These are phyloP conservation scores for Orbilia quercus DNA, from an alignment of 2,329 filamentous ascomycete genomes.

Conservation along the genomic window DNA sequence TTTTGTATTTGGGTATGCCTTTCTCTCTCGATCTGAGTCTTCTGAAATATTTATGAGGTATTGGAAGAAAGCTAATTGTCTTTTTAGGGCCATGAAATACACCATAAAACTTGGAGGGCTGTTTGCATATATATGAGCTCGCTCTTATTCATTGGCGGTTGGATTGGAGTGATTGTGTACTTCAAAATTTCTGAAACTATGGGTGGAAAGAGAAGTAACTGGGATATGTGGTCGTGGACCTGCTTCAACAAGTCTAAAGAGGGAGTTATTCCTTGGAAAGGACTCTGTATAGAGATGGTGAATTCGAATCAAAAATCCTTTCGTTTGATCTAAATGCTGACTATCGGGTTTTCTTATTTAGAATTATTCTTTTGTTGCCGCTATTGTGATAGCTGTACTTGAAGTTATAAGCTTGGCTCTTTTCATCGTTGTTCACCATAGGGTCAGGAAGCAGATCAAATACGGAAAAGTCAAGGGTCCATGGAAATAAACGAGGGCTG, in stretches of 20 bases:
- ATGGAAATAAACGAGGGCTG: neutral
- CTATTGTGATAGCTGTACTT: constrained; percentile 6
- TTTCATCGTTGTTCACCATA: constrained; percentile 1
- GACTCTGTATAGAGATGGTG: constrained; percentile 15
- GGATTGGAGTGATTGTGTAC: constrained; percentile 20
- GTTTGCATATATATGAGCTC: constrained; percentile 7
- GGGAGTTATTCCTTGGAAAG: constrained; percentile 6
- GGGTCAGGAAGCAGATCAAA: neutral
- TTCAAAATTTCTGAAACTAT: constrained; percentile 2
- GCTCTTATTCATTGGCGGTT: constrained; percentile 4
- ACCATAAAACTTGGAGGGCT: neutral
- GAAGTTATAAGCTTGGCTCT: constrained; percentile 7
- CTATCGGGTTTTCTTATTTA: neutral
- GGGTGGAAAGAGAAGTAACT: neutral
- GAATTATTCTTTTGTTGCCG: constrained; percentile 10
- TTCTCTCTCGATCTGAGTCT: too few relatives aligned
- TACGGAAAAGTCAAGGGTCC: constrained; percentile 4
- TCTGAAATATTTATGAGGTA: neutral
- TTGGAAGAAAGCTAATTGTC: neutral
- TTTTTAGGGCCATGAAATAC: constrained; percentile 7
- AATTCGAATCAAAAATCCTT: neutral
- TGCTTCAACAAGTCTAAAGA: neutral
- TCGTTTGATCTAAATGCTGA: neutral
- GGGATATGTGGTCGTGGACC: constrained; percentile 23
- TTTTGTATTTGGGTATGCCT: constrained; percentile 10